These are phyloP conservation scores for Botrytis fabae DNA, from an alignment of 2,329 filamentous ascomycete genomes.

Conservation along the genomic window DNA sequence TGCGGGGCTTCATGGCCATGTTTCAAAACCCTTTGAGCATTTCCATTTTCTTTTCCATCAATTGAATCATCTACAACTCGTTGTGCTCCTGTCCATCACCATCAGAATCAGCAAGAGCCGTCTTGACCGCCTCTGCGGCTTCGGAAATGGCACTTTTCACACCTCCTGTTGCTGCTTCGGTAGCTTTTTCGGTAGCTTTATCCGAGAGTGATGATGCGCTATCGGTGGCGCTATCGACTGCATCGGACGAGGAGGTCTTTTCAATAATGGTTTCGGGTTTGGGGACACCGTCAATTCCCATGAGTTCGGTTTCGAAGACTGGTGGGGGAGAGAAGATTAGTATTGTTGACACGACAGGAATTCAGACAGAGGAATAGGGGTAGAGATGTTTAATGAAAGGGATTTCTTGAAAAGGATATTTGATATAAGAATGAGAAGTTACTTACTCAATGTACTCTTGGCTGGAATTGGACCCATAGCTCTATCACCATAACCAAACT, in stretches of 20 bases:
- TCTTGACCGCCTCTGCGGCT: conserved; percentile 55
- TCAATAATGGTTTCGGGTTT: conserved; percentile 21
- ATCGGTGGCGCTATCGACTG: conserved; percentile 34
- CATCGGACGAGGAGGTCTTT: conserved; percentile 29
- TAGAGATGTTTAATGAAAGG: background rate
- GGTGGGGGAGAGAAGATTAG: conserved; percentile 6
- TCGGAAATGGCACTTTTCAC: conserved; percentile 49
- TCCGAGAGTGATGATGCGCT: conserved; percentile 36
- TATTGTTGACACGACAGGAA: background rate
- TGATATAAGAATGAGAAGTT: background rate
- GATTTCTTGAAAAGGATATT: background rate
- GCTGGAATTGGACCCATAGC: conserved; percentile 80
- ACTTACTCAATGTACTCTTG: conserved; percentile 71
- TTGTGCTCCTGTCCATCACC: conserved; percentile 58
- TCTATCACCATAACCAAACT: conserved; percentile 76
- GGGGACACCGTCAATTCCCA: conserved; percentile 74
- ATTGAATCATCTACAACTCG: conserved; percentile 51
- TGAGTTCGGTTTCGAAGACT: conserved; percentile 91
- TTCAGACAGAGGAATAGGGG: background rate
- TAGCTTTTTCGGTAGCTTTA: conserved; percentile 24
- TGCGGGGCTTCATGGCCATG: conserved; percentile 24
- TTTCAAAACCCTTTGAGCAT: conserved; percentile 12
- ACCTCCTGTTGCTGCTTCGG: conserved; percentile 35
- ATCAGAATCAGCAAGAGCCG: conserved; percentile 55
- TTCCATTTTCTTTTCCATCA: background rate